These are phyloP conservation scores for Aschersonia sp. DNA, from an alignment of 2,329 filamentous ascomycete genomes.

Conservation along the genomic window DNA sequence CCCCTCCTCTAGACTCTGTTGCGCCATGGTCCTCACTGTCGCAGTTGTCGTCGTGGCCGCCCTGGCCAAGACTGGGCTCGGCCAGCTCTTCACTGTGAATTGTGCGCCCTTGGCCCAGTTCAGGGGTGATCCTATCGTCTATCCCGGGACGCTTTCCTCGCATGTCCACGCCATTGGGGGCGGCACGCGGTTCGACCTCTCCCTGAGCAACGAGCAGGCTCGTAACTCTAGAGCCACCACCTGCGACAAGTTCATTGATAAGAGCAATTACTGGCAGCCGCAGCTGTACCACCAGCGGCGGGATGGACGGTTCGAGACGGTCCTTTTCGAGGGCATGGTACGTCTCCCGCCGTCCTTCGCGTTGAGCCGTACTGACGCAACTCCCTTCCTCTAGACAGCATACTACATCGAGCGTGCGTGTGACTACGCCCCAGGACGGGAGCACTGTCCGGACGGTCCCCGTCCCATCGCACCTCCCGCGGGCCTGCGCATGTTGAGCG, in stretches of 20 bases:
- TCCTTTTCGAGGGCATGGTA: slow-evolving; percentile 16
- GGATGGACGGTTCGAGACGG: slow-evolving; percentile 38
- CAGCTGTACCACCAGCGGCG: slow-evolving; percentile 33
- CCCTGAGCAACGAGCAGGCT: slow-evolving; percentile 37
- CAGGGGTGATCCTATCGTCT: slow-evolving; percentile 45
- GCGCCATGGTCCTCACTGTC: not conserved
- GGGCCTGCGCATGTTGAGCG: slow-evolving; percentile 53
- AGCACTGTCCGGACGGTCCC: slow-evolving; percentile 8
- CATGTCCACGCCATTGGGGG: slow-evolving; percentile 51
- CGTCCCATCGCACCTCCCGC: slow-evolving; percentile 42
- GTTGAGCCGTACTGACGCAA: not conserved
- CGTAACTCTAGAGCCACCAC: slow-evolving; percentile 45
- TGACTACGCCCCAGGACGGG: slow-evolving; percentile 11
- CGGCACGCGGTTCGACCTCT: slow-evolving; percentile 43
- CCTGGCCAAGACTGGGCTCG: not conserved
- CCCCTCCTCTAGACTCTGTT: not conserved
- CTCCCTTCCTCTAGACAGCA: slow-evolving; percentile 7
- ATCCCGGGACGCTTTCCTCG: slow-evolving; percentile 33
- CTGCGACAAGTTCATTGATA: slow-evolving; percentile 45
- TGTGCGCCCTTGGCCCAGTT: slow-evolving; percentile 17
- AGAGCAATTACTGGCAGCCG: slow-evolving; percentile 57
- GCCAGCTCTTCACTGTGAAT: slow-evolving; percentile 13
- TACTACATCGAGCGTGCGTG: slow-evolving; percentile 14
- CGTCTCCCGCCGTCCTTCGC: slow-evolving; percentile 1
- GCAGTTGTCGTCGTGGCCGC: not conserved